These are phyloP conservation scores for Teunomyces aglyptinius DNA, from an alignment of 805 yeast genomes.

Conservation along the genomic window DNA sequence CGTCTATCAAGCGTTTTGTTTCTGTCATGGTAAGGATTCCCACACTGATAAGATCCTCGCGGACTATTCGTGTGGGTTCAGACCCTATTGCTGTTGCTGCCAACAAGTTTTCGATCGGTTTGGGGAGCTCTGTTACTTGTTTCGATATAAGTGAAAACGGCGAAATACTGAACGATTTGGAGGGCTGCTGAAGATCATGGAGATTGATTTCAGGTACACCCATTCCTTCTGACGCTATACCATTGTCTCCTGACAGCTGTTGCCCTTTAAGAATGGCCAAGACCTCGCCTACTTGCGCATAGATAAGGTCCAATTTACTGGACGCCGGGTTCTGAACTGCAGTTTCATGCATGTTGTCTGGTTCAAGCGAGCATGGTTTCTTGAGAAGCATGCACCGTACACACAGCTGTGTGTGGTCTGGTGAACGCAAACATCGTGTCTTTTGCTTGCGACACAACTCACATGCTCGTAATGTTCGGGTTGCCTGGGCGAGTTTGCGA, in stretches of 20 bases:
- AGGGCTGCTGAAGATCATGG: conserved; percentile 29
- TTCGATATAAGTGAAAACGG: conserved; percentile 44
- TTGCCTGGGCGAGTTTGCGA: conserved; percentile 19
- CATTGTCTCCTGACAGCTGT: background rate
- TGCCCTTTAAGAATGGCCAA: conserved; percentile 14
- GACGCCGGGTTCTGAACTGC: background rate
- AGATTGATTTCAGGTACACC: background rate
- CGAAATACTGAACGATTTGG: conserved; percentile 37
- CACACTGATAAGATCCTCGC: conserved; percentile 49
- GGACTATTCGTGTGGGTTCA: conserved; percentile 3
- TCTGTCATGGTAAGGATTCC: conserved; percentile 50
- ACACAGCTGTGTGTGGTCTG: conserved; percentile 47
- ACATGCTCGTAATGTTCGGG: conserved; percentile 54
- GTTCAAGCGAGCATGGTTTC: conserved; percentile 51
- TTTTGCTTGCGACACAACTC: conserved; percentile 54
- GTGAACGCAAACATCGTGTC: conserved; percentile 60
- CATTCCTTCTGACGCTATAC: background rate
- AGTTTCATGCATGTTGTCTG: conserved; percentile 10
- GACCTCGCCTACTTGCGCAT: conserved; percentile 35
- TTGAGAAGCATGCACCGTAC: conserved; percentile 56
- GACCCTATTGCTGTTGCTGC: background rate
- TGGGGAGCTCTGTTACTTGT: conserved; percentile 31
- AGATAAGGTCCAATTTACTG: conserved; percentile 29
- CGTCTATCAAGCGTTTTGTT: conserved; percentile 49
- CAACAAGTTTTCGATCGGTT: conserved; percentile 34